Conservation (phyloP, 306 rosid species). For the Gillenia trifoliata region DNA sequence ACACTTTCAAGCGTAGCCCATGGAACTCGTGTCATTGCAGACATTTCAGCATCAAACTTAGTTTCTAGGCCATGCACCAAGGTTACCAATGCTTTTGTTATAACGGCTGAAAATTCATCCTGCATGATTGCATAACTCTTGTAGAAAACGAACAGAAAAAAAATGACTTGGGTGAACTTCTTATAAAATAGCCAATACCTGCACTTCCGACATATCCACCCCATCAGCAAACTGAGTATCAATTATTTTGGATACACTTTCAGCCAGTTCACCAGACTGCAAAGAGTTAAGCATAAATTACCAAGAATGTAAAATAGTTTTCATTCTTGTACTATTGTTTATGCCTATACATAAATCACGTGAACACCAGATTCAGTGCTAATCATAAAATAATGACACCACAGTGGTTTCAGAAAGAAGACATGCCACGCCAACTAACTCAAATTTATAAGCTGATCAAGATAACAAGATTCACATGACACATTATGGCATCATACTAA, state of each 20-base stretch:
- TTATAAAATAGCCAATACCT: constrained; percentile 46
- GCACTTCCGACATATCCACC: constrained; percentile 94
- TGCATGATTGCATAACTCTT: constrained; percentile 30
- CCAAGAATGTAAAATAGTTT: constrained; percentile 16
- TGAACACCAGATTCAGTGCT: neutral
- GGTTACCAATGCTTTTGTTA: constrained; percentile 90
- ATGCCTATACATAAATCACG: constrained; percentile 3
- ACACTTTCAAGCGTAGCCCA: constrained; percentile 96
- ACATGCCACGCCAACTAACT: neutral
- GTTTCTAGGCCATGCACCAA: constrained; percentile 92
- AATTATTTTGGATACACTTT: constrained; percentile 85
- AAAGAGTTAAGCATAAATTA: constrained; percentile 25
- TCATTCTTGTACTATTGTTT: constrained; percentile 25
- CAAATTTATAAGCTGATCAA: neutral
- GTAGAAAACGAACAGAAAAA: constrained; percentile 23
- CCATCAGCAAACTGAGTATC: constrained; percentile 71
- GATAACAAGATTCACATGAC: neutral
- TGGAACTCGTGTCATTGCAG: constrained; percentile 90
- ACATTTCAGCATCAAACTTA: constrained; percentile 95
- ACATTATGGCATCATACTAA: neutral
- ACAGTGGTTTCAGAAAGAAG: neutral
- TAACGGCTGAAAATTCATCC: constrained; percentile 96
- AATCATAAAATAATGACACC: neutral
- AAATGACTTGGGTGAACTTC: neutral
- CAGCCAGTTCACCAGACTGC: constrained; percentile 97